Conservation (phyloP, 768 basidiomycete genomes). For the Leucosporidium creatinivorum region DNA sequence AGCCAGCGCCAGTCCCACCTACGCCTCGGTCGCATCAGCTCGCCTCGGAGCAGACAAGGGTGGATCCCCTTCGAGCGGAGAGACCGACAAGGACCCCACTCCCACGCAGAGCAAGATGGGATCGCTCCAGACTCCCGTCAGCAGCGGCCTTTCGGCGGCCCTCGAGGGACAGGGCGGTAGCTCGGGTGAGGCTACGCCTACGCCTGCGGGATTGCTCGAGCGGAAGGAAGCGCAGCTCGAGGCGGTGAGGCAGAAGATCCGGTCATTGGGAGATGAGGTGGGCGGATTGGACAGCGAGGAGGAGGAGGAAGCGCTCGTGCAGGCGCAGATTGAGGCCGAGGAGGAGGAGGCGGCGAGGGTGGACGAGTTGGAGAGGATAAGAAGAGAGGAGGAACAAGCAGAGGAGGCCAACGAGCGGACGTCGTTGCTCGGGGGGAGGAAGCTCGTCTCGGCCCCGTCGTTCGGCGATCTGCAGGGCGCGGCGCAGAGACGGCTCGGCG, state of each 20-base stretch:
- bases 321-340: not conserved
- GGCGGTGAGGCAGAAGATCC: not conserved
- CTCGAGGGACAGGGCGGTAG: too few relatives aligned
- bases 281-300: slow-evolving; percentile 4
- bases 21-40: too few relatives aligned
- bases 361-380: not conserved
- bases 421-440: slow-evolving; percentile 17
- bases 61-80: too few relatives aligned
- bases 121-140: not conserved
- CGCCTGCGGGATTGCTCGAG: too few relatives aligned
- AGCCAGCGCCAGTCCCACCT: not conserved
- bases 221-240: too few relatives aligned
- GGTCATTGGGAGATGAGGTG: slow-evolving; percentile 1
- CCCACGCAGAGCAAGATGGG: slow-evolving; percentile 15
- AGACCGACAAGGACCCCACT: not conserved
- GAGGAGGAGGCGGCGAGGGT: not conserved
- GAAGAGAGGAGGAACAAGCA: slow-evolving; percentile 8
- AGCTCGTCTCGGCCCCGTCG: not conserved
- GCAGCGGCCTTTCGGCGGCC: too few relatives aligned
- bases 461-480: not conserved
- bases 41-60: too few relatives aligned
- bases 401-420: too few relatives aligned
- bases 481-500: not conserved
- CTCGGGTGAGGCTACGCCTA: too few relatives aligned
- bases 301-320: slow-evolving; percentile 9